Evolutionary conservation across 768 basidiomycete species (phyloP).

Genomic region (Russula sp.): DNA sequence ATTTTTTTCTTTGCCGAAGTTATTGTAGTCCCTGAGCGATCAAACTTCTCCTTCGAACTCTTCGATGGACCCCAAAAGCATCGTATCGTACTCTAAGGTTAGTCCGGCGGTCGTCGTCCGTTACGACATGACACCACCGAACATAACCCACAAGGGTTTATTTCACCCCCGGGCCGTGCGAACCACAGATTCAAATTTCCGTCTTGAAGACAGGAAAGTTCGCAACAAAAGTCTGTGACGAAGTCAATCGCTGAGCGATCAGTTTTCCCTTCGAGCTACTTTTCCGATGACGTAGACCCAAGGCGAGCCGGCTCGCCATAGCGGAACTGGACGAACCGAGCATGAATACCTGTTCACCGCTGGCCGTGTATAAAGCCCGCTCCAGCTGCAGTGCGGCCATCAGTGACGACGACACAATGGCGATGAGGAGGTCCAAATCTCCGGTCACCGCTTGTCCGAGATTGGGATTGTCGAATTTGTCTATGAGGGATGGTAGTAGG

Average conservation of each 20-base stretch:
- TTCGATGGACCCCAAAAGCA: too few species aligned
- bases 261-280: slow-evolving; percentile 48
- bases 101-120: too few species aligned
- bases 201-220: slow-evolving; percentile 70
- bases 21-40: background rate
- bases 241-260: slow-evolving; percentile 58
- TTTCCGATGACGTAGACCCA: slow-evolving; percentile 55
- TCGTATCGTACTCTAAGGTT: background rate
- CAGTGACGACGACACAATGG: slow-evolving; percentile 61
- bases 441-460: slow-evolving; percentile 52
- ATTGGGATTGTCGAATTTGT: slow-evolving; percentile 49
- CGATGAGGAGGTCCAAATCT: slow-evolving; percentile 61
- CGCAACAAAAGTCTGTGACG: slow-evolving; percentile 62
- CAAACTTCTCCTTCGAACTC: background rate
- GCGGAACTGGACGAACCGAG: slow-evolving; percentile 62
- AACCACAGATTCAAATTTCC: slow-evolving; percentile 31
- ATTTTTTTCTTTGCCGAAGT: background rate
- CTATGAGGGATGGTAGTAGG: slow-evolving; percentile 60
- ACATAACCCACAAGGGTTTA: background rate
- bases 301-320: slow-evolving; percentile 64
- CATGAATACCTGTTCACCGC: slow-evolving; percentile 47
- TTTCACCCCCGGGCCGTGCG: background rate
- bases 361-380: slow-evolving; percentile 57
- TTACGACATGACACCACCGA: background rate
- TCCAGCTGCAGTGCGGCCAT: slow-evolving; percentile 69